Conservation (phyloP, 2,329 filamentous ascomycete genomes). For the Podosphaera xanthii region DNA sequence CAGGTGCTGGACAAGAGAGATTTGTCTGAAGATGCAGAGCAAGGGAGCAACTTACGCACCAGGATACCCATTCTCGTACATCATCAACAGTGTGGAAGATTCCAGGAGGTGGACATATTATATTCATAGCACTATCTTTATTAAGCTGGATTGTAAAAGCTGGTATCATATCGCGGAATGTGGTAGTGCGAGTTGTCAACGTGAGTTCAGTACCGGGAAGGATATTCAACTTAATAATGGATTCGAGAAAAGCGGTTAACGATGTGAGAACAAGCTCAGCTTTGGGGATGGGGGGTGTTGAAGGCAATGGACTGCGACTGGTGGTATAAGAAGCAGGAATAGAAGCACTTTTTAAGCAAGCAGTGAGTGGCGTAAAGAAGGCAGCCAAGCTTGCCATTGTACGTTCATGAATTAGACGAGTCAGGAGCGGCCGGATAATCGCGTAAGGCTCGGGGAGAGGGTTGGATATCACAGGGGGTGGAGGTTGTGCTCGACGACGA, state of each 20-base stretch:
- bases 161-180: constrained; percentile 1
- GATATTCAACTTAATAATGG: constrained; percentile 19
- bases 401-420: constrained; percentile 13
- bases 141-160: constrained; percentile 4
- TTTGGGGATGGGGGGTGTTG: constrained; percentile 7
- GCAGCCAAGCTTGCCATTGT: constrained; percentile 7
- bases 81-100: constrained; percentile 4
- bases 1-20: not conserved
- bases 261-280: constrained; percentile 20
- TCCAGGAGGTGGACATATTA: constrained; percentile 6
- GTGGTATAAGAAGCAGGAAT: constrained; percentile 10
- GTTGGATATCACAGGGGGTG: constrained; percentile 24
- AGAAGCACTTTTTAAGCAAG: constrained; percentile 9
- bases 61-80: constrained; percentile 11
- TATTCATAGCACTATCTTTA: constrained; percentile 3
- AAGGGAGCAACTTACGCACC: constrained; percentile 10
- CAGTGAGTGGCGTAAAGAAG: constrained; percentile 9
- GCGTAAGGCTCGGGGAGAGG: constrained; percentile 22
- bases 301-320: constrained; percentile 5
- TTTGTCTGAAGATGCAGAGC: constrained; percentile 2
- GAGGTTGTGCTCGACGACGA: constrained; percentile 40
- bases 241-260: constrained; percentile 22
- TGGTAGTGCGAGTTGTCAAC: constrained; percentile 16
- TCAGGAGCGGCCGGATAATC: constrained; percentile 32
- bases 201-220: constrained; percentile 15